Conservation (phyloP, 148 eudicot genomes). For the Fagopyrum tataricum region DNA sequence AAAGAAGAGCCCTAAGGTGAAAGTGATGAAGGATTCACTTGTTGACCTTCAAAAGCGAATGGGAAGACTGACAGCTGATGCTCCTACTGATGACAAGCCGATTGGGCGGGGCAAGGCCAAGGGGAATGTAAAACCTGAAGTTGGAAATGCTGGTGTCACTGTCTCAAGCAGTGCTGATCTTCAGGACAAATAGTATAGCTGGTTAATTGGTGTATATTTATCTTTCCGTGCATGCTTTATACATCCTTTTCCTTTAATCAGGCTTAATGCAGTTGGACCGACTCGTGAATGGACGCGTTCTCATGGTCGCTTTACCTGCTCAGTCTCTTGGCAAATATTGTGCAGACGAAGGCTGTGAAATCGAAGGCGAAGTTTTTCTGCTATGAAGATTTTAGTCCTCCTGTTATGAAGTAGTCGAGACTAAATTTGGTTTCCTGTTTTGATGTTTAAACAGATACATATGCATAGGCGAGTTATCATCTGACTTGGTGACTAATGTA, state of each 20-base stretch:
- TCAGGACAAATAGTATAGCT: background rate
- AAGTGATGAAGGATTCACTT: conserved; percentile 25
- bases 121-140: conserved; percentile 15
- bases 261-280: conserved; percentile 3
- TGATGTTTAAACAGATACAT: background rate
- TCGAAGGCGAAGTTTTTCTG: background rate
- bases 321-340: background rate
- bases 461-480: conserved; percentile 4
- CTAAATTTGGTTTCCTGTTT: background rate
- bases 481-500: conserved; percentile 10
- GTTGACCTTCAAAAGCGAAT: conserved; percentile 36
- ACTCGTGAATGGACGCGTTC: background rate
- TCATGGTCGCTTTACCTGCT: background rate
- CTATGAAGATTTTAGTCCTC: background rate
- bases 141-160: conserved; percentile 5
- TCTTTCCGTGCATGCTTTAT: background rate
- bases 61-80: conserved; percentile 44
- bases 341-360: conserved; percentile 11
- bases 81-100: conserved; percentile 23
- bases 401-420: background rate
- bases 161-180: background rate
- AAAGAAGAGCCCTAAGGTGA: conserved; percentile 36
- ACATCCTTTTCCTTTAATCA: background rate
- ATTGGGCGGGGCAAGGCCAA: conserved; percentile 22
- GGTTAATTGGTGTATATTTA: conserved; percentile 2